Evolutionary conservation across 768 basidiomycete genomes (phyloP).

Genomic region (Clavaria fumosa): DNA sequence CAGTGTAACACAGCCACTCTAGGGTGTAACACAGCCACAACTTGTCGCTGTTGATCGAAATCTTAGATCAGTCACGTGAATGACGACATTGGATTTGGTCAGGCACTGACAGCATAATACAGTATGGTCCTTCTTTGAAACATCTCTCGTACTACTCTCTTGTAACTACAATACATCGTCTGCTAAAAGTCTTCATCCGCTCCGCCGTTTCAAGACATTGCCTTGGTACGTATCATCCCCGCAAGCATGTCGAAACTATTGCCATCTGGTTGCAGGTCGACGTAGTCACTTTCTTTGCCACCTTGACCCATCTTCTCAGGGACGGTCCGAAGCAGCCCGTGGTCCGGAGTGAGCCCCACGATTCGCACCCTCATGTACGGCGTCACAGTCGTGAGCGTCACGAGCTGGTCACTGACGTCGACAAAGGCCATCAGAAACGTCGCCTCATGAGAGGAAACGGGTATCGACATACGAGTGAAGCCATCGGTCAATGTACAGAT

Average conservation of each 20-base stretch:
- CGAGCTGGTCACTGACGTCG: constrained; percentile 54
- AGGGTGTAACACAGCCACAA: too few relatives aligned
- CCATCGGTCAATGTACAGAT: constrained; percentile 70
- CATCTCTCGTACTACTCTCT: too few relatives aligned
- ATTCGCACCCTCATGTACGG: constrained; percentile 66
- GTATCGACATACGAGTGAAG: constrained; percentile 69
- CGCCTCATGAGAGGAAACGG: neutral
- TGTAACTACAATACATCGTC: too few relatives aligned
- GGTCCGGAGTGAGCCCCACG: constrained; percentile 70
- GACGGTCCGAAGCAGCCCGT: constrained; percentile 76
- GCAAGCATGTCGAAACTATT: constrained; percentile 95
- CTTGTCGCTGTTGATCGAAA: too few relatives aligned
- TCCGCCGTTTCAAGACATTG: too few relatives aligned
- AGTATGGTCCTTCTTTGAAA: too few relatives aligned
- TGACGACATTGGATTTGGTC: too few relatives aligned
- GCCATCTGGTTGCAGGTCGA: constrained; percentile 92
- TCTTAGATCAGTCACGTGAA: too few relatives aligned
- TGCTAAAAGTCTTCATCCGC: too few relatives aligned
- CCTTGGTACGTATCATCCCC: constrained; percentile 56
- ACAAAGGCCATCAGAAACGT: neutral
- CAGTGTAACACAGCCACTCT: too few relatives aligned
- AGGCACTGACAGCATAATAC: too few relatives aligned
- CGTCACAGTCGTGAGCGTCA: constrained; percentile 63
- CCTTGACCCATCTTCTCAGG: constrained; percentile 32
- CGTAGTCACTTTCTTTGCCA: constrained; percentile 30